Base-by-base conservation (phyloP, 148 eudicot species). In the Silene latifolia region DNA sequence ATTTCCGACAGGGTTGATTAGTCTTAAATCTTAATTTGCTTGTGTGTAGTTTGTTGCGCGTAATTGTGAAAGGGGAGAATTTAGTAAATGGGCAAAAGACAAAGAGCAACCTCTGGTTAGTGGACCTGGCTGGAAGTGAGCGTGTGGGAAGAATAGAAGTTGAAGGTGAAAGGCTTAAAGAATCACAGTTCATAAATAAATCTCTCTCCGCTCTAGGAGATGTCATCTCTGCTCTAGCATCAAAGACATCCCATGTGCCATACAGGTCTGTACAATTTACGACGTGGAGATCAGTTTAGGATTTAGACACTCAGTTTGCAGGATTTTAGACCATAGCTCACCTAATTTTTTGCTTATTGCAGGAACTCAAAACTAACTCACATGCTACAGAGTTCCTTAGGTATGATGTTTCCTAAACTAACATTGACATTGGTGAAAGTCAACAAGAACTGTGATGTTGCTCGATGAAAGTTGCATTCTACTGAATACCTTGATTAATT, bases 321-420 rank as follows among this genome's bases (percentile, higher is more conserved):
- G 10, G n/a, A 62, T n/a, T 29, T 67, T 14, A 71, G 17, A 20
- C 46, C 19, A 65, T 20, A 21, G 10, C 44, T 24, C 19, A 58
- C 60, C 67, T 32, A 19, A 23, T 73, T 51, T 66, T 71, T 73
- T 75, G 46, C 39, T n/a, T 48, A 76, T 74, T 65, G 71, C 89
- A 94, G 98, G 87, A 95, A 95, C 75, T 92, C 97, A 47, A 95
- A 95, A 77, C 97, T 95, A 64, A 95, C 98, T 61, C 98, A 95
- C 83, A 86, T 94, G 80, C 83, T 95, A 85, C 98, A 95, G 82
- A 95, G 96, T 83, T 95, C 98, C 71, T 82, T 95, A 79, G 98
- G 98, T 95, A 76, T 83, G 89, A 58, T 57, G 46, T 1, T 69
- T 8, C 54, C 61, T 67, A 67, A 60, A 67, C 42, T 71, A n/a